Base-by-base conservation (phyloP, 2,329 filamentous ascomycete species). In the Arthrobotrys musiformis region DNA sequence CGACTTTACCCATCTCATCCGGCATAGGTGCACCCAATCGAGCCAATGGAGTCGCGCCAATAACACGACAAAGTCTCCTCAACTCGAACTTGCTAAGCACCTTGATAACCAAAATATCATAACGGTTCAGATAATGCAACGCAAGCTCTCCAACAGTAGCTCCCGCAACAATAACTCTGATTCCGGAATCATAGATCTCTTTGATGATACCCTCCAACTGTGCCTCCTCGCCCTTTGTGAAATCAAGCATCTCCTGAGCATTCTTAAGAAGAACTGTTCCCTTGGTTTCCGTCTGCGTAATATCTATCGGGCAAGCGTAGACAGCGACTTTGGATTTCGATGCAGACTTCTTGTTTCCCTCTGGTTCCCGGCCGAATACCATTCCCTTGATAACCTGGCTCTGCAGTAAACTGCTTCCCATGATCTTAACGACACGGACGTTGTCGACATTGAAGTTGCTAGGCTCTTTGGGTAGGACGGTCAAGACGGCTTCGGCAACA, bases 381-480 rank as follows among this genome's bases (percentile, higher is more conserved):
- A 99, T 99, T 80, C 95, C 95, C 87, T 92, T 96, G 77, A 99
- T 91, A 13, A 99, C 94, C 80, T 90, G 90, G 84, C 93, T 97
- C 86, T 99, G 94, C 82, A 96, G 93, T 82, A 99, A 86, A 83
- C 92, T 93, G 79, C 95, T 94, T 81, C 95, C 95, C 94, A 99
- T 98, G 82, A 99, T 99, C 89, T 99, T 99, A 81, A 99, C 96
- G 73, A 99, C 96, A 77, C 95, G 92, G 82, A 99, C 91, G 84
- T 99, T 99, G 87, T 99, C 95, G 79, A 99, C 93, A 85, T 97
- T 99, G 89, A 99, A 99, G 86, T 96, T 94, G 83, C 88, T 86
- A 22, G 95, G 92, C 86, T 97, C 97, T 87, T 97, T 97, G 80
- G 96, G 95, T 79, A 99, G 88, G 19, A 99, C 94, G 50, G 93